These are phyloP conservation scores for Kuraishia hungarica DNA, from an alignment of 805 yeast genomes.

Conservation along the genomic window DNA sequence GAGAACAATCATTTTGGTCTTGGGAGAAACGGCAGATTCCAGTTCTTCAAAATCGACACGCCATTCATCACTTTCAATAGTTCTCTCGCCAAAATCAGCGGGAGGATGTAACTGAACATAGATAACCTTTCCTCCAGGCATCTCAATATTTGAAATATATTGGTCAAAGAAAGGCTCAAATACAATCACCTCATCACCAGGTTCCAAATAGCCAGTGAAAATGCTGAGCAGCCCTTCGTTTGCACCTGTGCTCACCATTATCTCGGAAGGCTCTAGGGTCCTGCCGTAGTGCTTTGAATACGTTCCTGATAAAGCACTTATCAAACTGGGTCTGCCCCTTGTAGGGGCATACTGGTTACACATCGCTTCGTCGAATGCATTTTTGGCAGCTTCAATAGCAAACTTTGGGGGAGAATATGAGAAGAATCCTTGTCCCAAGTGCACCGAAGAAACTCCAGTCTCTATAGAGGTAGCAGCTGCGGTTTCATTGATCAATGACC, in stretches of 20 bases:
- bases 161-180: slow-evolving; percentile 97
- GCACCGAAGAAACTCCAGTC: slow-evolving; percentile 61
- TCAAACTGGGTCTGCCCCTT: slow-evolving; percentile 71
- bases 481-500: slow-evolving; percentile 93
- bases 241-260: slow-evolving; percentile 91
- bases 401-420: slow-evolving; percentile 95
- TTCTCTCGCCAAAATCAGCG: slow-evolving; percentile 47
- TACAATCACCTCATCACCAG: slow-evolving; percentile 93
- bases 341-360: slow-evolving; percentile 92
- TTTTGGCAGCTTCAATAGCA: slow-evolving; percentile 74
- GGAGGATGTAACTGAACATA: slow-evolving; percentile 88
- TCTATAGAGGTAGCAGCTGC: too few species aligned
- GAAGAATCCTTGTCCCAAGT: slow-evolving; percentile 96
- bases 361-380: slow-evolving; percentile 63
- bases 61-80: slow-evolving; percentile 84
- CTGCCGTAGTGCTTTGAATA: slow-evolving; percentile 64
- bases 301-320: slow-evolving; percentile 59
- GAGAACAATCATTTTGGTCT: slow-evolving; percentile 78
- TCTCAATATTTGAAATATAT: slow-evolving; percentile 86
- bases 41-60: slow-evolving; percentile 70
- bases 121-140: slow-evolving; percentile 87
- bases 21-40: slow-evolving; percentile 58
- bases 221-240: slow-evolving; percentile 89
- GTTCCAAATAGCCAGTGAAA: slow-evolving; percentile 73
- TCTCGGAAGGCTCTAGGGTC: slow-evolving; percentile 45